A percentile compares a stretch with the other conserved stretches of the same genome.
Evolutionary conservation across 345 rosid species (phyloP).

Genomic region (Triadica sebifera): DNA sequence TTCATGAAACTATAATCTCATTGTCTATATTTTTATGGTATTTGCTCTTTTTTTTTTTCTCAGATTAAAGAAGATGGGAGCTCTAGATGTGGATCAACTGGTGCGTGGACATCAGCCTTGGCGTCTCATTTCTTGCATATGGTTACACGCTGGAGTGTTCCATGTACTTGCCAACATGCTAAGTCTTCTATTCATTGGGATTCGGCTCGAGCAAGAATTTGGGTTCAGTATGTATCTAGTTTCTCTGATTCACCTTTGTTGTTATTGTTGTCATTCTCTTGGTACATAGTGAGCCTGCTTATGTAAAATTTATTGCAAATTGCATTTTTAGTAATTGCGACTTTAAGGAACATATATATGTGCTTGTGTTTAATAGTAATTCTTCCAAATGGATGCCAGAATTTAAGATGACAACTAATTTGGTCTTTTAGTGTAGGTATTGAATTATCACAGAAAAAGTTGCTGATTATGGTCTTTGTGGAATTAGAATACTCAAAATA

Average conservation of each 20-base stretch:
- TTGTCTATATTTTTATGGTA: background rate
- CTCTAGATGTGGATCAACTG: slow-evolving; percentile 22
- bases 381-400: no score
- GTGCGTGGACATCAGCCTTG: slow-evolving; percentile 25
- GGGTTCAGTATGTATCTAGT: slow-evolving; percentile 18
- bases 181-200: slow-evolving; percentile 28
- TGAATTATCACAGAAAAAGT: background rate
- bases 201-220: slow-evolving; percentile 30
- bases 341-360: background rate
- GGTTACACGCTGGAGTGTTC: slow-evolving; percentile 39
- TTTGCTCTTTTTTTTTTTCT: slow-evolving; percentile 1
- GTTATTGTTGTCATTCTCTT: background rate
- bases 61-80: slow-evolving; percentile 34
- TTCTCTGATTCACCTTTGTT: background rate
- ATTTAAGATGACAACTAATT: no score
- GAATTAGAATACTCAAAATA: background rate
- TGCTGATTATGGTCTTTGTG: background rate
- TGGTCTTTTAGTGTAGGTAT: background rate
- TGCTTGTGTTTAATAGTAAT: background rate
- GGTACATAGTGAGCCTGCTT: background rate
- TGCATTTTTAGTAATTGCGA: background rate
- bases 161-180: slow-evolving; percentile 37
- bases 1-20: background rate
- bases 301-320: background rate
- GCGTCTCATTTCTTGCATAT: slow-evolving; percentile 32